Conservation (phyloP, 2,329 filamentous ascomycete species). For the Fusarium aywerte region DNA sequence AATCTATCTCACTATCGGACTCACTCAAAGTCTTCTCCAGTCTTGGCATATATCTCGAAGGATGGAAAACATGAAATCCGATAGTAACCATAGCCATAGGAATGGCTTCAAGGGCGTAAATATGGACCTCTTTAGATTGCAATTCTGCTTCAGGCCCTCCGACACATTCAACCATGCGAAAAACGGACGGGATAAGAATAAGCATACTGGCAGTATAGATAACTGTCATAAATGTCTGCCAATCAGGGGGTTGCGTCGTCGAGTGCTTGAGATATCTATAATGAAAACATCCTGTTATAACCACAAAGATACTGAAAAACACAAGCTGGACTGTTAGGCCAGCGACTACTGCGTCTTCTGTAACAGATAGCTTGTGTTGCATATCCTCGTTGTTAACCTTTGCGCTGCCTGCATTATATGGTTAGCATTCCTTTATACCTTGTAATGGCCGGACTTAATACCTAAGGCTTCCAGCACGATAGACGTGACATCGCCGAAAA, state of each 20-base stretch:
- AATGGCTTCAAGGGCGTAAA: background rate
- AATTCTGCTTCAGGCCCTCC: background rate
- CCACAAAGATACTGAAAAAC: conserved; percentile 5
- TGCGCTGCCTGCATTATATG: background rate
- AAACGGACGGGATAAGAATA: background rate
- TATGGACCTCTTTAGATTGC: background rate
- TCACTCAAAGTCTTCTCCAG: background rate
- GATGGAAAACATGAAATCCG: background rate
- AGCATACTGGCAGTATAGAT: background rate
- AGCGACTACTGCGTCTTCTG: background rate
- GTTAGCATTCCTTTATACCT: background rate
- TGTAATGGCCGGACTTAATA: background rate
- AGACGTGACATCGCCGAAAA: background rate
- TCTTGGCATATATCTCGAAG: background rate
- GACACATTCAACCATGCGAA: conserved; percentile 1
- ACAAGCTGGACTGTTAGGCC: background rate
- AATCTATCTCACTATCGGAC: background rate
- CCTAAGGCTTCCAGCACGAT: background rate
- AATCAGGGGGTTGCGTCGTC: background rate
- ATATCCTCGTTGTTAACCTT: background rate
- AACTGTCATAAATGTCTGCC: background rate
- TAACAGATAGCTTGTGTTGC: background rate
- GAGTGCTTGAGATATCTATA: background rate
- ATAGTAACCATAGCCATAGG: background rate
- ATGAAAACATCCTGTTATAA: background rate